Evolutionary conservation across 352 stramenopile genomes (phyloP), one percentile per base, ranked within the genome.

Genomic region (Pythium brachiatum): DNA sequence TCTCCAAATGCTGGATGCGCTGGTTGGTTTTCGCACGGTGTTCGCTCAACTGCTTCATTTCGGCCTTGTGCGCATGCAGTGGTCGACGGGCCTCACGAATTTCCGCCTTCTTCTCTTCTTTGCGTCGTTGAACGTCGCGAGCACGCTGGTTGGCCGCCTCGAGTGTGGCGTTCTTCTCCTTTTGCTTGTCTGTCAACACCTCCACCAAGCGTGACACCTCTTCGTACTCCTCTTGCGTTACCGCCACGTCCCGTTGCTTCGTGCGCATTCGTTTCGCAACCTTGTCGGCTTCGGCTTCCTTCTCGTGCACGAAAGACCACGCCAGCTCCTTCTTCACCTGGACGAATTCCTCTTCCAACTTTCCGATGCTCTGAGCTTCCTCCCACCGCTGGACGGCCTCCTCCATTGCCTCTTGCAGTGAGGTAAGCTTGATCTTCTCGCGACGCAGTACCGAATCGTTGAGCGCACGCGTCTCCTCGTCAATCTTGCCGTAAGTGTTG

Each of bases 401-500:
- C 1, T 90, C 68, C 71, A 82, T 87, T 12, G 81, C 75, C 1
- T 86, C 72, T 34, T 83, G 44, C 13, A 94, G 57, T 20, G 77
- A 71, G 6, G 54, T 59, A 23, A 94, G 74, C 70, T 94, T 92
- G 20, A 66, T 56, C 48, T 82, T 69, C 48, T 93, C 82, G 36
- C 82, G 84, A 52, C 86, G 80, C 6, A 93, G 38, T 21, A 79
- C 75, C 21, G 79, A 83, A n/a, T 92, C 80, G 1, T 70, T 62
- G 32, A 88, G 80, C n/a, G 69, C 73, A 2, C 76, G 69, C 31
- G 75, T 90, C 51, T 96, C 79, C 23, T 94, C 74, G 41, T 95
- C 78, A 57, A 94, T 90, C 66, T 98, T 96, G 21, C 76, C 74
- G 64, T 96, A 96, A 29, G 69, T 88, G 15, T 82, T 81, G 57